Percentiles rank a stretch among this genome's conserved stretches.
phyloP scores from a whole-genome alignment of 768 basidiomycete genomes.

The Clitopilus passeckerianus region DNA sequence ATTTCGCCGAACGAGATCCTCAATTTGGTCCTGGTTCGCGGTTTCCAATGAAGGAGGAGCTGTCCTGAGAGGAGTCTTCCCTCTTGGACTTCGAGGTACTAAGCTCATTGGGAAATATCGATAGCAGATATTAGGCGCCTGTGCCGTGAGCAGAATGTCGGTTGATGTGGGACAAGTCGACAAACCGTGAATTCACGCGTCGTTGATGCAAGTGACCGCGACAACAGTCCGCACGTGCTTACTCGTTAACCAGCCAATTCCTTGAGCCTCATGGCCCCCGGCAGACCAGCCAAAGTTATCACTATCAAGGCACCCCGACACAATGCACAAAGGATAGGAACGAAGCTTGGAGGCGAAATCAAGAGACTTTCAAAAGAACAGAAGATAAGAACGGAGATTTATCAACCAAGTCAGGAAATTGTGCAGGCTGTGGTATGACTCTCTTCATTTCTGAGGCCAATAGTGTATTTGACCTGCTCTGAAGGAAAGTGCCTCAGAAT shows the following conservation, averaged over 20 bases:
- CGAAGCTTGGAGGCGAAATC: slow-evolving; percentile 57
- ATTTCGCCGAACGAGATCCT: slow-evolving; percentile 67
- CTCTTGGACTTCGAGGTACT: slow-evolving; percentile 13
- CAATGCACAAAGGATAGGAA: slow-evolving; percentile 67
- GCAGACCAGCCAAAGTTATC: slow-evolving; percentile 50
- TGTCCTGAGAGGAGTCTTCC: slow-evolving; percentile 15
- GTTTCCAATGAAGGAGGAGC: slow-evolving; percentile 45
- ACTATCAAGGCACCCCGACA: slow-evolving; percentile 70
- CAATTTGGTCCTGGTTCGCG: slow-evolving; percentile 63
- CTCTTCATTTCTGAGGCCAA: not conserved
- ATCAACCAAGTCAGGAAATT: slow-evolving; percentile 61
- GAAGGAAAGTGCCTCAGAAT: slow-evolving; percentile 76
- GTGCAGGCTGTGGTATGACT: slow-evolving; percentile 59
- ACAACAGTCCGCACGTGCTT: slow-evolving; percentile 10
- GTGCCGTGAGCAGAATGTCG: not conserved
- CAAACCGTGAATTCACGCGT: not conserved
- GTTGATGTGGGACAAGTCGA: not conserved
- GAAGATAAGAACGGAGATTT: slow-evolving; percentile 47
- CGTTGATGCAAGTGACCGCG: not conserved
- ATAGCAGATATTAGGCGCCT: not conserved
- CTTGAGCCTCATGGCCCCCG: slow-evolving; percentile 47
- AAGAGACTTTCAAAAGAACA: slow-evolving; percentile 47
- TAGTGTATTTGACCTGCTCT: not conserved
- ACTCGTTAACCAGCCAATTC: not conserved
- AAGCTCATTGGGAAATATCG: not conserved